Conservation (phyloP, 179 eudicot genomes). For the Spinacia oleracea region DNA sequence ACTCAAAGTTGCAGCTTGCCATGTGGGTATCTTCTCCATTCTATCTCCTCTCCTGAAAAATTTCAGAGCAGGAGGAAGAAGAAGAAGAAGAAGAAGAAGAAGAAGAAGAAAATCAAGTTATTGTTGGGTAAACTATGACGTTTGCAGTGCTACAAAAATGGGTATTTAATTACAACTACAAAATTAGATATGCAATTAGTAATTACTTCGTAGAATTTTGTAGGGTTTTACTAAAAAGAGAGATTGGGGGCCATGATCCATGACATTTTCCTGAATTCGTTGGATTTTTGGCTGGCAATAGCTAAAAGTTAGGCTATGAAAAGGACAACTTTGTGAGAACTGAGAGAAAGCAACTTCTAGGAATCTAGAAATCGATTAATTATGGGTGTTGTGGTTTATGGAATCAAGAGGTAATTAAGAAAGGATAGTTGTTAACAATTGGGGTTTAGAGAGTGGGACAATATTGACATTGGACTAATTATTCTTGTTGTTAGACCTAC, state of each 20-base stretch:
- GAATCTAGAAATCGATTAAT: no score
- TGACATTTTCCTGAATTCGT: no score
- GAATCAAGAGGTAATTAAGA: neutral
- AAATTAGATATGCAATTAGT: no score
- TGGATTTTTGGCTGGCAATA: neutral
- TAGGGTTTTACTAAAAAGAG: neutral
- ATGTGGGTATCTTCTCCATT: slow-evolving; percentile 37
- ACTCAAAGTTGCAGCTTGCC: slow-evolving; percentile 62
- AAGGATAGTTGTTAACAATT: no score
- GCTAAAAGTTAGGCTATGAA: neutral
- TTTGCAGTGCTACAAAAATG: neutral
- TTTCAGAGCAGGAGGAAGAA: neutral
- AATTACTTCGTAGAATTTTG: neutral
- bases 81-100: no score
- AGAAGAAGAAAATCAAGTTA: neutral
- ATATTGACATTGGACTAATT: neutral
- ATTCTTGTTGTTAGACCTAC: no score
- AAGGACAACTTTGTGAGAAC: neutral
- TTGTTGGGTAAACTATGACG: no score
- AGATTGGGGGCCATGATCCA: neutral
- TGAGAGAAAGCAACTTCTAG: neutral
- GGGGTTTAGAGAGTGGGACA: neutral
- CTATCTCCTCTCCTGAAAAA: neutral
- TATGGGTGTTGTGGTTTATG: neutral
- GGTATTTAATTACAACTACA: no score